A percentile compares a stretch with the other conserved stretches of the same genome.
These are phyloP conservation scores for Dictyophora rubrovolvata DNA, from an alignment of 768 basidiomycete species.

Conservation along the genomic window DNA sequence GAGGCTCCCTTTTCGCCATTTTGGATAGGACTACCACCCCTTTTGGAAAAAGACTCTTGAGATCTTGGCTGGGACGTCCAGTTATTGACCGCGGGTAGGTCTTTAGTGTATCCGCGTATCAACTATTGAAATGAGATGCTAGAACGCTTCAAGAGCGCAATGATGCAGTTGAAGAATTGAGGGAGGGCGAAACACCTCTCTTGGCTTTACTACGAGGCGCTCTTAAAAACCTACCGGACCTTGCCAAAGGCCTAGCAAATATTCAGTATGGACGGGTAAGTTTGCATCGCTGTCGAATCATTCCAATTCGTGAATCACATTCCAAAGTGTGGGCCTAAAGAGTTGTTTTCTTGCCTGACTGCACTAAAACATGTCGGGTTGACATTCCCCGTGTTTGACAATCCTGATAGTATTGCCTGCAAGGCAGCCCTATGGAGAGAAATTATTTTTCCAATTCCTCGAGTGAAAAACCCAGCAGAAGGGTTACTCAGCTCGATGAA, in stretches of 20 bases:
- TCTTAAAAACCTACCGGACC: conserved; percentile 75
- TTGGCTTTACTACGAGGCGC: conserved; percentile 57
- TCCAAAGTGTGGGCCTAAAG: conserved; percentile 70
- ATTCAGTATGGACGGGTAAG: conserved; percentile 86
- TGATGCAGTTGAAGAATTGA: conserved; percentile 80
- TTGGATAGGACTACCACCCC: conserved; percentile 81
- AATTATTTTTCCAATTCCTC: conserved; percentile 60
- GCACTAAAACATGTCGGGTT: conserved; percentile 64
- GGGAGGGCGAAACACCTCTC: conserved; percentile 45
- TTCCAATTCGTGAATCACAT: neutral
- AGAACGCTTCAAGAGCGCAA: conserved; percentile 69
- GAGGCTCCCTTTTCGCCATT: conserved; percentile 75
- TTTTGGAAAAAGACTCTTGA: conserved; percentile 78
- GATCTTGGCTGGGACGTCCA: conserved; percentile 80
- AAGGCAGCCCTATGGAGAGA: conserved; percentile 57
- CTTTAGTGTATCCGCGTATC: neutral
- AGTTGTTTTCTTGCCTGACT: conserved; percentile 63
- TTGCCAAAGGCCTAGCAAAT: conserved; percentile 74
- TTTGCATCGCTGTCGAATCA: neutral
- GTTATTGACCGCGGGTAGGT: conserved; percentile 59
- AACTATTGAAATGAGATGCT: neutral
- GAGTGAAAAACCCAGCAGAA: conserved; percentile 43
- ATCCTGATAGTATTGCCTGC: conserved; percentile 43
- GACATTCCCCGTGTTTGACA: conserved; percentile 43
- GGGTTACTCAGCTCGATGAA: conserved; percentile 47